Evolutionary conservation across 1,139 yeast species (phyloP), one percentile per base, ranked within the genome.

Genomic region (Yamadazyma conglobata): DNA sequence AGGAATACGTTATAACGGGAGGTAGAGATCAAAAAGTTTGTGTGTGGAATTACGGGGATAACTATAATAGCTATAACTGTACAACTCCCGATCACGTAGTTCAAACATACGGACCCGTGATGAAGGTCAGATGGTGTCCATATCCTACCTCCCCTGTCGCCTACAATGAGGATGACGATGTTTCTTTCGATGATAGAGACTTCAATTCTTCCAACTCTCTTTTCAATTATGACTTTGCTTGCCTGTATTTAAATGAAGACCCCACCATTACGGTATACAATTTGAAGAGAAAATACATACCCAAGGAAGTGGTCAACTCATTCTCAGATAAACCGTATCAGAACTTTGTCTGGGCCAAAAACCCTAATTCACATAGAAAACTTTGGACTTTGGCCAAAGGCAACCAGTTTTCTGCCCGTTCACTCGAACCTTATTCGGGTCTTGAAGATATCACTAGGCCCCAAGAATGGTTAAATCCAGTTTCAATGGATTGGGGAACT

Each of bases 11-110:
- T 11, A 80, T 82, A 2, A 86, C 96, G 9, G 97, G 97, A 12
- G 98, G 98, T 8, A 68, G 96, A 45, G 99, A 91, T 56, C 85
- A 78, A 40, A 81, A 80, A 42, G 68, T 86, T 25, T 87, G 86
- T 42, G 74, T 85, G 1, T 87, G 95, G 89, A 83, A 83, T 48
- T 68, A 60, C 41, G 55, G 63, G 3, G 72, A 66, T 9, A 33
- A 47, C 10, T 27, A 29, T 8, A 22, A 26, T 4, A 34, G 34
- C 21, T 38, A 38, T 21, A 23, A 26, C 7, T 34, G 30, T 19
- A 39, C 52, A 4, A 44, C 64, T 4, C 96, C 97, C 0, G 91
- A 85, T 21, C 70, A 73, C 41, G 79, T 80, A 15, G 70, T 91
- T 9, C 73, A 74, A 40, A 78, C 95, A 0, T 79, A 93, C n/a